Percentiles rank a stretch among this genome's conserved stretches.
phyloP scores from a whole-genome alignment of 495 filamentous ascomycete species.

The Aspergillus saccharolyticus region DNA sequence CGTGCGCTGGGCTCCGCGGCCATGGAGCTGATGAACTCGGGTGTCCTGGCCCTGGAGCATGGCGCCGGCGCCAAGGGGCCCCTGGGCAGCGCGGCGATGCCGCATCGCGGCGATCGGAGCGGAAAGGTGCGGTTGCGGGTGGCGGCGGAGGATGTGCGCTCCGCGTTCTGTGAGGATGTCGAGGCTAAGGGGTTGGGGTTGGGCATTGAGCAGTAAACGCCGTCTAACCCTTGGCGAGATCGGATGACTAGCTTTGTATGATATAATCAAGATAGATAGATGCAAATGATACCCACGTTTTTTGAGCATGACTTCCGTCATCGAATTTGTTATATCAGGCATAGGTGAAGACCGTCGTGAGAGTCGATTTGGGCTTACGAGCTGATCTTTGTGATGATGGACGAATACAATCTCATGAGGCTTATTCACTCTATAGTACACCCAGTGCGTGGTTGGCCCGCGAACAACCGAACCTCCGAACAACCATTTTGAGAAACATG shows the following conservation, averaged over 20 bases:
- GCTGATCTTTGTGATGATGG: background rate
- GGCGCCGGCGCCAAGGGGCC: conserved; percentile 29
- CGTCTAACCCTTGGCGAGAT: no score
- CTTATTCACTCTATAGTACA: conserved; percentile 1
- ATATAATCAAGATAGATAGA: conserved; percentile 11
- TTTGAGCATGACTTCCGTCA: background rate
- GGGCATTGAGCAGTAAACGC: conserved; percentile 35
- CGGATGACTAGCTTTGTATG: no score
- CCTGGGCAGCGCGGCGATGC: conserved; percentile 31
- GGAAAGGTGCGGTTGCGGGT: conserved; percentile 83
- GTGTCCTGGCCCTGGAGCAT: conserved; percentile 76
- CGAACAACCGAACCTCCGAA: conserved; percentile 7
- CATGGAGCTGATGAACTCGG: conserved; percentile 78
- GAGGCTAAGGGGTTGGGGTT: conserved; percentile 72
- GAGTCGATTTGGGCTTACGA: background rate
- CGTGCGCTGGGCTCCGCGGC: conserved; percentile 66
- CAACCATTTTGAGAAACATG: no score
- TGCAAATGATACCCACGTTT: conserved; percentile 19
- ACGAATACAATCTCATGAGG: background rate
- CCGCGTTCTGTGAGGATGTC: conserved; percentile 81
- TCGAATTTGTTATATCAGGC: background rate
- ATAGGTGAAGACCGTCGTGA: no score
- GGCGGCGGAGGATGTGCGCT: conserved; percentile 81
- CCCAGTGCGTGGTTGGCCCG: background rate
- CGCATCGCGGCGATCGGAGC: conserved; percentile 69